Evolutionary conservation across 805 yeast genomes (phyloP), one percentile per base, ranked within the genome.

Genomic region (Saccharomycopsis lassenensis): DNA sequence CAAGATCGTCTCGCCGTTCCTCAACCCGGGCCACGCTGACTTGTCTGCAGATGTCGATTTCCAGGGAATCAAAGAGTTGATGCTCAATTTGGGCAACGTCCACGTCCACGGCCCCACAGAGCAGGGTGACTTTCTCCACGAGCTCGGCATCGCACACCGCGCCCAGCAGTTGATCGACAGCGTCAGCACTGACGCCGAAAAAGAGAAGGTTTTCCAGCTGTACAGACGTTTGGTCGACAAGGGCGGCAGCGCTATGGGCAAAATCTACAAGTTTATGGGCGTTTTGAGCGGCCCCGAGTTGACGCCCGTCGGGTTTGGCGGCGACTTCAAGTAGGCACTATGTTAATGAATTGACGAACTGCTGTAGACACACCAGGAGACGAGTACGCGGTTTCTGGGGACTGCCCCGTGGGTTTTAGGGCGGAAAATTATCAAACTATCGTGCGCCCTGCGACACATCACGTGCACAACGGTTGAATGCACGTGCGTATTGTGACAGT

Each of bases 11-110:
- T 71, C 77, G 16, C 94, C 94, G 1, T 77, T 81, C 41, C 61
- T 54, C n/a, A 63, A 64, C 10, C 91, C 91, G 0, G 94, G 94
- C 1, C 69, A 72, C 24, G 87, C 81, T 3, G 94, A 84, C 57
- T 60, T 84, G 21, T 80, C 93, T 0, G 77, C 79, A 0, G 93
- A 84, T 51, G 94, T 84, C 8, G 94, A 84, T 53, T 84, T 84
- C 52, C 67, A 63, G 20, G 77, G 78, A 17, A 54, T 84, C 35
- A 57, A 56, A 10, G 44, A 52, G 3, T 58, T 69, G 27, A 53
- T 63, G 14, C 46, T 41, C 23, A 49, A 48, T 8, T 48, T 40
- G 22, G 37, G 48, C 21, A 33, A 39, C 1, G 50, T 62, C 35
- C 42, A 51, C 10, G 57, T 54, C 4, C 62, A 60, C 41, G 87